Conservation (phyloP, 2,329 filamentous ascomycete species). For the Aspergillus japonicus region DNA sequence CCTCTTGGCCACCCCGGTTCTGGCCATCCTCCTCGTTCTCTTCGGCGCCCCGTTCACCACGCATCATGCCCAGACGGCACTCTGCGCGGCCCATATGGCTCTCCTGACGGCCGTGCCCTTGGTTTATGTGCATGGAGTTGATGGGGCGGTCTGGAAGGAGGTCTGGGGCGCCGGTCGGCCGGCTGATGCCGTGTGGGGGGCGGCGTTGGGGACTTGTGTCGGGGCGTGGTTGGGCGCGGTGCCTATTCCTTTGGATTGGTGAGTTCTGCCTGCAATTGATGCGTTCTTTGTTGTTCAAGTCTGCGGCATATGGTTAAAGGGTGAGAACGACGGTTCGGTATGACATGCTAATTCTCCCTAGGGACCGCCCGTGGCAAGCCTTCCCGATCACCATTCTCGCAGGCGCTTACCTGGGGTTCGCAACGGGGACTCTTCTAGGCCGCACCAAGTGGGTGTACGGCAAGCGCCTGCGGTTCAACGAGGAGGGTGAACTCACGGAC, state of each 20-base stretch:
- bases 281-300: no score
- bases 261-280: slow-evolving; percentile 21
- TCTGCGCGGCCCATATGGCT: slow-evolving; percentile 78
- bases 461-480: slow-evolving; percentile 33
- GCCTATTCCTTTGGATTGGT: slow-evolving; percentile 94
- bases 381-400: slow-evolving; percentile 91
- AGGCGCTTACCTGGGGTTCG: slow-evolving; percentile 77
- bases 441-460: slow-evolving; percentile 26
- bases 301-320: no score
- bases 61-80: slow-evolving; percentile 72
- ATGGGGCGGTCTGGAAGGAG: slow-evolving; percentile 67
- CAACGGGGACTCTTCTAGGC: slow-evolving; percentile 53
- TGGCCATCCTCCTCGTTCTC: slow-evolving; percentile 68
- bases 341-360: slow-evolving; percentile 22
- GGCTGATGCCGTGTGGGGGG: slow-evolving; percentile 81
- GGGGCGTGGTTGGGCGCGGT: slow-evolving; percentile 93
- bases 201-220: slow-evolving; percentile 70
- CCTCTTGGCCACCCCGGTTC: slow-evolving; percentile 56
- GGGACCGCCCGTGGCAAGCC: slow-evolving; percentile 96
- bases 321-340: background rate
- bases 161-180: slow-evolving; percentile 68
- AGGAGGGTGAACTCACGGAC: slow-evolving; percentile 9
- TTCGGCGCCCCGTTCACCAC: slow-evolving; percentile 90
- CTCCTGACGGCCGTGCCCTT: slow-evolving; percentile 75
- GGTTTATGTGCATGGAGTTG: slow-evolving; percentile 81